Conservation (phyloP, 2,329 filamentous ascomycete species). For the Ceratocystis cubensis region DNA sequence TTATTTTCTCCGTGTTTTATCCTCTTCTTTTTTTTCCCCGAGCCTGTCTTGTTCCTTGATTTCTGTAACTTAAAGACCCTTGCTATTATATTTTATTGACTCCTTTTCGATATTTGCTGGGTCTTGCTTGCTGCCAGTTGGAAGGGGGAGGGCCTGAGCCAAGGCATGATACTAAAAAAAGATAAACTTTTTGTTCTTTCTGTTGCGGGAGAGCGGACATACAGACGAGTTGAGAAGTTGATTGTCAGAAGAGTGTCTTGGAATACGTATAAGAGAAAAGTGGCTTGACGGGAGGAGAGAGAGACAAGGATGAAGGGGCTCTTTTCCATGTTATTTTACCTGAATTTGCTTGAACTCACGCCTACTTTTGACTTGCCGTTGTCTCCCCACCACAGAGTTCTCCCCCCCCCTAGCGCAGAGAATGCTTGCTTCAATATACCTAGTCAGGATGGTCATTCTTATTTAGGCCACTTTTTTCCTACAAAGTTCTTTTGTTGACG, state of each 20-base stretch:
- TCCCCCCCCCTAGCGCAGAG: neutral
- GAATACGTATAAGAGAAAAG: neutral
- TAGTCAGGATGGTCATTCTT: neutral
- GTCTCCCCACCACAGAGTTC: neutral
- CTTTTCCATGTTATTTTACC: neutral
- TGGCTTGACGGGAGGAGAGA: neutral
- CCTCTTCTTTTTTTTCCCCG: neutral
- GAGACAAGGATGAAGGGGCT: neutral
- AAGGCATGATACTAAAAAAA: constrained; percentile 3
- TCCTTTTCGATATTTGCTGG: neutral
- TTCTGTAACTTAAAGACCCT: neutral
- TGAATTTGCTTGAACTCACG: neutral
- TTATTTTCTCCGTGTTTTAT: neutral
- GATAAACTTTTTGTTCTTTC: neutral
- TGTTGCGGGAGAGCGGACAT: constrained; percentile 2
- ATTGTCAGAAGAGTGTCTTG: constrained; percentile 9
- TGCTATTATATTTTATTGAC: neutral
- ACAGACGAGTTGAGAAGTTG: constrained; percentile 1
- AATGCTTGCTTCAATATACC: neutral
- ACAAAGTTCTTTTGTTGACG: constrained; percentile 5
- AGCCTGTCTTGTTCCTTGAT: constrained; percentile 4
- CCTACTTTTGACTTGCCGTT: neutral
- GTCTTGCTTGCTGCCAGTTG: neutral
- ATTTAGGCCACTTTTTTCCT: neutral
- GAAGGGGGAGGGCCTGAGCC: neutral